Evolutionary conservation across 148 eudicot species (phyloP).

Genomic region (Nepenthes mirabilis): DNA sequence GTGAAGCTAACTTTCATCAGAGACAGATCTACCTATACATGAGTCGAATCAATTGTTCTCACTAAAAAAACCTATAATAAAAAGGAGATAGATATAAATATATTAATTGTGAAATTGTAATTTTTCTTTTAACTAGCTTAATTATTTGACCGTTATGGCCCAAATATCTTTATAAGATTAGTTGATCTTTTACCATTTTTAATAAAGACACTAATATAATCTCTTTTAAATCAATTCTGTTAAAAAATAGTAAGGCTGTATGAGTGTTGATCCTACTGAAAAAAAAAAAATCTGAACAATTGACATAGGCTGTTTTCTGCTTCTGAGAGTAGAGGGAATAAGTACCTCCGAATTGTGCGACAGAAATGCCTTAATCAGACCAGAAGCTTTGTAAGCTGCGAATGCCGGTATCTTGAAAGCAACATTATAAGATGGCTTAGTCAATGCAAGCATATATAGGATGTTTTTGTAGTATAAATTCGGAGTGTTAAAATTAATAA

Average conservation of each 20-base stretch:
- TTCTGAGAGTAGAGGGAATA: neutral
- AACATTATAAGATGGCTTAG: slow-evolving; percentile 4
- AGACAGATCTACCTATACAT: neutral
- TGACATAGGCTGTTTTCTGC: neutral
- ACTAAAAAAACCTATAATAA: too few species aligned
- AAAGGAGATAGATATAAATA: too few species aligned
- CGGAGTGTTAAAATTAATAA: neutral
- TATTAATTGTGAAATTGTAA: too few species aligned
- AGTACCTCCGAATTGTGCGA: slow-evolving; percentile 64
- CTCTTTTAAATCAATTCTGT: too few species aligned
- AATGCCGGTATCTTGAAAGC: slow-evolving; percentile 70
- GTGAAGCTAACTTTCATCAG: slow-evolving; percentile 2
- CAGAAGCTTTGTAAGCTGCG: slow-evolving; percentile 54
- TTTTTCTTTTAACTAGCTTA: too few species aligned
- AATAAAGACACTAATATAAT: too few species aligned
- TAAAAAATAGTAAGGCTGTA: too few species aligned
- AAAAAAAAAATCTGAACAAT: neutral
- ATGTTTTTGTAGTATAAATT: neutral
- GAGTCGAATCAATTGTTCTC: neutral
- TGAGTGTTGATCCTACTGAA: neutral
- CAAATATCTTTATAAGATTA: too few species aligned
- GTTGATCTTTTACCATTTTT: too few species aligned
- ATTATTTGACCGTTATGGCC: too few species aligned
- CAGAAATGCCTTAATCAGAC: slow-evolving; percentile 56
- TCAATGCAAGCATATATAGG: neutral